These are phyloP conservation scores for Aspergillus brunneoviolaceus DNA, from an alignment of 2,329 filamentous ascomycete genomes.

Conservation along the genomic window DNA sequence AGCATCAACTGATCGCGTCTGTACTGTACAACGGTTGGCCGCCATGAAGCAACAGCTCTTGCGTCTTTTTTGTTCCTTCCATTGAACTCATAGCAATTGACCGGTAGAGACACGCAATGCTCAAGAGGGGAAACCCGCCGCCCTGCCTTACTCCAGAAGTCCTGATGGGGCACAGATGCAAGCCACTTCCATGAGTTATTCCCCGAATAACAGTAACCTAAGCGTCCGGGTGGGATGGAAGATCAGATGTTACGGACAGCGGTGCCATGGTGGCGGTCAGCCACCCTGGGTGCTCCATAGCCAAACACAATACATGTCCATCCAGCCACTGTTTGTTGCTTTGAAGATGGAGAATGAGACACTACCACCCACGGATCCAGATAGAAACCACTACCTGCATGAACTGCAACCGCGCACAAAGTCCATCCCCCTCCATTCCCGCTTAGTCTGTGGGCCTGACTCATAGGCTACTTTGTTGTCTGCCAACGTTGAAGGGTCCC, in stretches of 20 bases:
- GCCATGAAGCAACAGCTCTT: not conserved
- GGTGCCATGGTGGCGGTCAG: conserved; percentile 19
- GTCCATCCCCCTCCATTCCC: not conserved
- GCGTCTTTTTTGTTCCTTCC: not conserved
- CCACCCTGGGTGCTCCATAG: conserved; percentile 11
- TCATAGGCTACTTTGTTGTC: not conserved
- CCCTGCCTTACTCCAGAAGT: not conserved
- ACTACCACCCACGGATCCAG: conserved; percentile 15
- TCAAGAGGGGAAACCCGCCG: not conserved
- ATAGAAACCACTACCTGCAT: conserved; percentile 17
- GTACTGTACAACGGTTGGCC: not conserved
- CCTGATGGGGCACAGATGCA: conserved; percentile 1
- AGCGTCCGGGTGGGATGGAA: conserved; percentile 1
- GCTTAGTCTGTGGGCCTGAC: not conserved
- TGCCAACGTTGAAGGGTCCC: not conserved
- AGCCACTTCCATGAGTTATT: conserved; percentile 8
- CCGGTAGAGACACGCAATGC: not conserved
- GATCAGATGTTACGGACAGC: conserved; percentile 2
- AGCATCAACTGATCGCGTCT: not conserved
- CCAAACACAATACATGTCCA: conserved; percentile 14
- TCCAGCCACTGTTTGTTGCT: conserved; percentile 16
- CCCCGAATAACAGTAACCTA: not conserved
- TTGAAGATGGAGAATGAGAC: conserved; percentile 9
- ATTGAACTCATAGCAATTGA: not conserved
- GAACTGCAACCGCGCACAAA: conserved; percentile 15